Evolutionary conservation across 805 yeast species (phyloP), one percentile per base, ranked within the genome.

Genomic region (Lachancea thermotolerans): DNA sequence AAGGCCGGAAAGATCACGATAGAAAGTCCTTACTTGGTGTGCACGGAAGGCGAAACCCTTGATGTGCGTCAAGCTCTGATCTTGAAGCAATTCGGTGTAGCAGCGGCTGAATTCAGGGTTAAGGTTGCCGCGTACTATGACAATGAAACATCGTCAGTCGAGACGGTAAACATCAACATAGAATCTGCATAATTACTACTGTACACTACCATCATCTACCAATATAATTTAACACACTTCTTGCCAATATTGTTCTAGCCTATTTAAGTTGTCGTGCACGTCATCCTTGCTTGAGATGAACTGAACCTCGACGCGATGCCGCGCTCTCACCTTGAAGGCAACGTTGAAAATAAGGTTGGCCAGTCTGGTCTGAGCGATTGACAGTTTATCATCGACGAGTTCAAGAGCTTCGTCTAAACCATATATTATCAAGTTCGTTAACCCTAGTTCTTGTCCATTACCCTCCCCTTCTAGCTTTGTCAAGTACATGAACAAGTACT

Each of bases 41-140:
- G 95, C 68, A 72, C 71, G 45, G 71, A 82, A 56, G 96, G 95
- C 35, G 86, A 89, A 47, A 72, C 74, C 25, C 74, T 95, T 50
- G 95, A 88, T 66, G 93, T 90, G 41, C 83, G 85, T 59, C 95
- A 93, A 70, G 95, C 97, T 18, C 76, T 93, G 54, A 79, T 93
- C 45, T 74, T 93, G 65, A 93, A 93, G 69, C 93, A 87, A 56
- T 95, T 93, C 66, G 99, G 99, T 59, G 79, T 95, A 47, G 97
- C 97, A 10, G 88, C 89, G 45, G 77, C 96, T 37, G 89, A 86
- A 62, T 93, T 91, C 69, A 87, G 81, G 66, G 95, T 93, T 42
- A 75, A 79, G 56, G 69, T 85, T 51, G 68, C 81, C 55, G 96
- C 93, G 15, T 86, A 75, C 65, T 91, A 85, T 62, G 81, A 84